Conservation (phyloP, 2,329 filamentous ascomycete genomes). For the Thermomyces lanuginosus region DNA sequence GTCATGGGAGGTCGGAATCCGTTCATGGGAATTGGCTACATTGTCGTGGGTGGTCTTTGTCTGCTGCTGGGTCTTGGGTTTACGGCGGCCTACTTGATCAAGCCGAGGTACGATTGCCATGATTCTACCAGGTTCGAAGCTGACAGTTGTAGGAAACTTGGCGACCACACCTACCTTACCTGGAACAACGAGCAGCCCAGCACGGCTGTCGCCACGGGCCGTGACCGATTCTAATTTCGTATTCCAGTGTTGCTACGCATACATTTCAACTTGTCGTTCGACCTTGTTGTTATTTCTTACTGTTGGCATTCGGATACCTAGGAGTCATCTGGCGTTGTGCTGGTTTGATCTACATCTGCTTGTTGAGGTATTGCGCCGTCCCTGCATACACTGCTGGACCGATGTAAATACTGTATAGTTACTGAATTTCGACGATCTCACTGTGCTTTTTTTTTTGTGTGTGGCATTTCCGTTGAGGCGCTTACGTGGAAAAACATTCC, state of each 20-base stretch:
- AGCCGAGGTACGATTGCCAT: conserved; percentile 59
- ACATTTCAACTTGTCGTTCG: too few relatives aligned
- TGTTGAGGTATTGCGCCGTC: conserved; percentile 1
- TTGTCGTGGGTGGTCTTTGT: conserved; percentile 86
- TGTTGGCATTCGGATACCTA: conserved; percentile 1
- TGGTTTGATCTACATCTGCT: conserved; percentile 1
- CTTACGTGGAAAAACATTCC: conserved; percentile 3
- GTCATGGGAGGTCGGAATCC: conserved; percentile 91
- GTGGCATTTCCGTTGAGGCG: background rate
- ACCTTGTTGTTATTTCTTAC: too few relatives aligned
- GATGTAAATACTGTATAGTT: too few relatives aligned
- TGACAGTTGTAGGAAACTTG: conserved; percentile 65
- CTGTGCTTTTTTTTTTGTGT: background rate
- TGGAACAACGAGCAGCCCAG: conserved; percentile 66
- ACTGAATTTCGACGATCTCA: conserved; percentile 1
- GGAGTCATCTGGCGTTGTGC: conserved; percentile 2
- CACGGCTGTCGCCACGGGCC: conserved; percentile 38
- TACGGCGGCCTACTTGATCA: conserved; percentile 77
- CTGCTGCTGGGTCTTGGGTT: conserved; percentile 77
- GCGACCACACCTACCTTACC: conserved; percentile 90
- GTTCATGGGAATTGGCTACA: conserved; percentile 89
- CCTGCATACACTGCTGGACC: too few relatives aligned
- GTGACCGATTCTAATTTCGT: conserved; percentile 28
- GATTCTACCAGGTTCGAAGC: too few relatives aligned
- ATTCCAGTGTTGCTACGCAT: too few relatives aligned